Evolutionary conservation across 805 yeast genomes (phyloP), one percentile per base, ranked within the genome.

Genomic region (Pichia kluyveri): DNA sequence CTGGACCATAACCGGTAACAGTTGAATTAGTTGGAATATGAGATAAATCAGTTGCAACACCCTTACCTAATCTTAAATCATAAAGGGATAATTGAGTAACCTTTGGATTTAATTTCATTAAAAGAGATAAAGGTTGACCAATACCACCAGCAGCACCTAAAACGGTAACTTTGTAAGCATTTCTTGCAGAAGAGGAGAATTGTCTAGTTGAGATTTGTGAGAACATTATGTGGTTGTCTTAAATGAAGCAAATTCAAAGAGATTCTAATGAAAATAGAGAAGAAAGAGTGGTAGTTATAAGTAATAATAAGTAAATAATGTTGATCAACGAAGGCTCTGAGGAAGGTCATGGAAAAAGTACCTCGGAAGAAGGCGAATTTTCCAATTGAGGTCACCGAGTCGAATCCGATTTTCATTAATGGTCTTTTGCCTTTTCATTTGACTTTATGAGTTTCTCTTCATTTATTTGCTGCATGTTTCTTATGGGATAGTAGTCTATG

Each of bases 31-130:
- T 86, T 73, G 95, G 93, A 62, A 90, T 79, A 72, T 90, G 98
- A 41, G 96, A 86, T 54, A 90, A 76, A 64, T 90, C 98, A 49
- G 98, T 90, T 56, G 96, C 97, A 53, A 90, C 97, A 75, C 98
- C 98, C 57, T 89, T 88, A 53, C 96, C 95, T 60, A 93, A 88
- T 68, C 82, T 81, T 65, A 90, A 76, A 71, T 90, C 98, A 75
- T 86, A 90, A 49, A 90, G 74, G 52, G 93, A 79, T 66, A 90
- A 76, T 58, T 83, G 84, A 46, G 95, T 84, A 53, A 90, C 96
- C 70, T 86, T 82, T 70, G 77, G 83, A 81, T 88, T 87, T 65
- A 85, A 76, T 75, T 91, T 90, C 73, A 90, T 69, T 64, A 91
- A 76, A 52, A 86, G 72, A 43, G 91, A 85, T 58, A 85, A 70